These are phyloP conservation scores for Penicillium decumbens DNA, from an alignment of 2,329 filamentous ascomycete species.

Conservation along the genomic window DNA sequence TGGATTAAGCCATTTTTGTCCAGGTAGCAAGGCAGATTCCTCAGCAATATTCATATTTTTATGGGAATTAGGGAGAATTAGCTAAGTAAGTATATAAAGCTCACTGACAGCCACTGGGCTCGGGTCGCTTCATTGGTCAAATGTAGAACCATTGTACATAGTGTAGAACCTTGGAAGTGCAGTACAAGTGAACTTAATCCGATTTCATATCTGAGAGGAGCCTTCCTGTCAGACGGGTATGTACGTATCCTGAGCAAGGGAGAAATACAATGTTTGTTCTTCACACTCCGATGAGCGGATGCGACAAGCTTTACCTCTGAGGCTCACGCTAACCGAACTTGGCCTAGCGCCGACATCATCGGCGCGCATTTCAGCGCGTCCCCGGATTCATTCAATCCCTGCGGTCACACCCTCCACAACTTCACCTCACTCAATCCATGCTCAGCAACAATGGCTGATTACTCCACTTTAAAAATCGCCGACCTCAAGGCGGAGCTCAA, in stretches of 20 bases:
- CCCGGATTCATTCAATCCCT: constrained; percentile 17
- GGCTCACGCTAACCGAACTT: constrained; percentile 10
- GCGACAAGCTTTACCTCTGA: background rate
- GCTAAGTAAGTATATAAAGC: no score
- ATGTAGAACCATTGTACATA: no score
- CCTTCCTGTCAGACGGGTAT: no score
- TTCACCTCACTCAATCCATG: constrained; percentile 8
- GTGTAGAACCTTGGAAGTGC: background rate
- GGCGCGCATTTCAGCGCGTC: constrained; percentile 22
- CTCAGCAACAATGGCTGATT: constrained; percentile 47
- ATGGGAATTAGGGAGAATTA: no score
- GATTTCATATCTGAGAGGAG: background rate
- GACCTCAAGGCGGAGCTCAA: constrained; percentile 73
- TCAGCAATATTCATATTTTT: no score
- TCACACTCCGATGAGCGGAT: background rate
- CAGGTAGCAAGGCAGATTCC: background rate
- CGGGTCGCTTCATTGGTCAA: no score
- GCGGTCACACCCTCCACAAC: background rate
- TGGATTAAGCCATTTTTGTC: constrained; percentile 45
- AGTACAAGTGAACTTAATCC: background rate
- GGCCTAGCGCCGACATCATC: constrained; percentile 20
- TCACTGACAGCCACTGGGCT: no score
- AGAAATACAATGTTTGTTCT: background rate
- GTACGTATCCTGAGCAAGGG: no score
- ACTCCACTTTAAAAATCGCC: constrained; percentile 63